Evolutionary conservation across 495 filamentous ascomycete species (phyloP).

Genomic region (Apiosordaria backusii): DNA sequence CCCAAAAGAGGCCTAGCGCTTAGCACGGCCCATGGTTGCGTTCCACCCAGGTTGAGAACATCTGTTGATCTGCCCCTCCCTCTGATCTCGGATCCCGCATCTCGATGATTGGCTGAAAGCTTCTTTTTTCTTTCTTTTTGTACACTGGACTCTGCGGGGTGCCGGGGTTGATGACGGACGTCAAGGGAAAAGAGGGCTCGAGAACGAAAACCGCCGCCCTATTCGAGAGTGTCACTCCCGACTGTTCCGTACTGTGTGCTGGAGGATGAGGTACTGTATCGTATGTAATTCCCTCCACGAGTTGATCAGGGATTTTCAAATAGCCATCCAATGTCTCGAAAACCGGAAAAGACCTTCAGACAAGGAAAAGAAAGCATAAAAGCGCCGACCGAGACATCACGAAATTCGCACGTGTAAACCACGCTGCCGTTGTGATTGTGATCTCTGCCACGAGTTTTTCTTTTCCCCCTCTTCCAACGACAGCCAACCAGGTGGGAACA

Average conservation of each 20-base stretch:
- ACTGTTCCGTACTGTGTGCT: neutral
- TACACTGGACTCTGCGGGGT: neutral
- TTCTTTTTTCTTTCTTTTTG: neutral
- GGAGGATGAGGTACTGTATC: neutral
- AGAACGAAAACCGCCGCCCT: neutral
- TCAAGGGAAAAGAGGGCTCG: neutral
- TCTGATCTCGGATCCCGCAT: conserved; percentile 20
- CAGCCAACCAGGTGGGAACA: neutral
- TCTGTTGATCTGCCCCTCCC: neutral
- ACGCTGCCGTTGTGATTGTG: neutral
- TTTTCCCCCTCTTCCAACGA: neutral
- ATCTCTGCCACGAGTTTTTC: neutral
- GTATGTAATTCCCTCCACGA: neutral
- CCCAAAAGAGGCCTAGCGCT: conserved; percentile 1
- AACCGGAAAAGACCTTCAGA: neutral
- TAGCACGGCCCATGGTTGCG: neutral
- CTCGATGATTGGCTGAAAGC: conserved; percentile 15
- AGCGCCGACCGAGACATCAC: conserved; percentile 3
- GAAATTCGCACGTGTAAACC: neutral
- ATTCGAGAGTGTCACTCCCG: neutral
- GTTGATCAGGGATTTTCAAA: neutral
- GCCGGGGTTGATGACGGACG: neutral
- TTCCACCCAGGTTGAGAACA: neutral
- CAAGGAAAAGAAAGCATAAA: neutral
- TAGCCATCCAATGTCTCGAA: neutral